phyloP scores from a whole-genome alignment of 768 basidiomycete genomes.

The Wakefieldia striispora region DNA sequence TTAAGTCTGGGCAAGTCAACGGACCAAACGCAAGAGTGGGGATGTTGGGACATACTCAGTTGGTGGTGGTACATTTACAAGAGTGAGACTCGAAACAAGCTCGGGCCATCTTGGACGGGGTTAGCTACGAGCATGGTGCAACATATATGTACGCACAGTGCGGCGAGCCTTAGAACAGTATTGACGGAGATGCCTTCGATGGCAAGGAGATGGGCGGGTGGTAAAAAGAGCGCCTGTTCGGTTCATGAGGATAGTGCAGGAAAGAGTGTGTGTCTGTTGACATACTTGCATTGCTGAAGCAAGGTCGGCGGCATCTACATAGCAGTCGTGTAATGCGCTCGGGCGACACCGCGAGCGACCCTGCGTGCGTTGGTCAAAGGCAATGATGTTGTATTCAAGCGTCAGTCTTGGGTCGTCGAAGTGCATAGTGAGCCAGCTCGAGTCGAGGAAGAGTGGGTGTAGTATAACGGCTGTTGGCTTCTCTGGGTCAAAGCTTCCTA shows the following conservation, averaged over 20 bases:
- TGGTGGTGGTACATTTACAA: constrained; percentile 67
- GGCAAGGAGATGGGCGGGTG: constrained; percentile 70
- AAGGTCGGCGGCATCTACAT: constrained; percentile 78
- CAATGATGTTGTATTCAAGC: constrained; percentile 63
- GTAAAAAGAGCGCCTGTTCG: constrained; percentile 55
- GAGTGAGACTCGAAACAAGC: constrained; percentile 61
- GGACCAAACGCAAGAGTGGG: neutral
- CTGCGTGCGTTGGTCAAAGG: constrained; percentile 66
- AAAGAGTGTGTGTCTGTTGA: constrained; percentile 2
- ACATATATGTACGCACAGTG: constrained; percentile 47
- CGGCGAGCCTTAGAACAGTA: constrained; percentile 60
- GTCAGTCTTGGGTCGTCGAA: constrained; percentile 64
- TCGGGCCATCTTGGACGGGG: constrained; percentile 60
- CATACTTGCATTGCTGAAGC: constrained; percentile 62
- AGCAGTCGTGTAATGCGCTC: constrained; percentile 61
- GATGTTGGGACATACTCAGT: constrained; percentile 50
- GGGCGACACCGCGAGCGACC: constrained; percentile 57
- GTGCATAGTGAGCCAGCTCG: constrained; percentile 64
- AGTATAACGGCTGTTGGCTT: constrained; percentile 69
- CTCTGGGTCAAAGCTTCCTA: constrained; percentile 61
- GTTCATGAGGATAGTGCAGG: neutral
- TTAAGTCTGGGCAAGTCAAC: constrained; percentile 43
- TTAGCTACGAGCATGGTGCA: constrained; percentile 5
- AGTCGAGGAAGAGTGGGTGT: constrained; percentile 67
- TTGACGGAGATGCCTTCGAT: constrained; percentile 58